Conservation (phyloP, 2,329 filamentous ascomycete species). For the Emmonsia crescens region DNA sequence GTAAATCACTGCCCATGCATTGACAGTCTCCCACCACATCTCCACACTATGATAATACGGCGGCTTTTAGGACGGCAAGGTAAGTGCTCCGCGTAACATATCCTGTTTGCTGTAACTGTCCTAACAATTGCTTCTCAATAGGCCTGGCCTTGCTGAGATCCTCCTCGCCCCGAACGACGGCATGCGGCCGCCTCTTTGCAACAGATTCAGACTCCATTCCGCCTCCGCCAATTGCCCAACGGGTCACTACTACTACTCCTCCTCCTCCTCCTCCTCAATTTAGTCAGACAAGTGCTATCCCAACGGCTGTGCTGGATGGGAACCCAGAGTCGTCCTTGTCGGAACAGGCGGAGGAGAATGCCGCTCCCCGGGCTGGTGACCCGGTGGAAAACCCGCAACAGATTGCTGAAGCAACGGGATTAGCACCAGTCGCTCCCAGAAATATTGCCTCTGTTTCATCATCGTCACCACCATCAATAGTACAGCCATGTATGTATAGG, state of each 20-base stretch:
- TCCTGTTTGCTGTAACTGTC: not conserved
- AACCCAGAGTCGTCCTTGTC: not conserved
- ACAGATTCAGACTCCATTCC: conserved; percentile 17
- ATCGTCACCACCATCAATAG: not conserved
- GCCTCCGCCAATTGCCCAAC: conserved; percentile 1
- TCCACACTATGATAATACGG: conserved; percentile 32
- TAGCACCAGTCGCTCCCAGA: not conserved
- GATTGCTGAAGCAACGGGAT: not conserved
- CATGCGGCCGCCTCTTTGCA: conserved; percentile 15
- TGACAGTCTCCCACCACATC: conserved; percentile 5
- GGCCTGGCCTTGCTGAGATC: not conserved
- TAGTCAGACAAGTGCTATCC: not conserved
- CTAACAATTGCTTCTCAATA: not conserved
- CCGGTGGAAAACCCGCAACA: not conserved
- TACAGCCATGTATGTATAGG: not conserved
- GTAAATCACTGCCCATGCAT: conserved; percentile 7
- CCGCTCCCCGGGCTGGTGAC: not conserved
- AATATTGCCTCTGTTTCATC: not conserved
- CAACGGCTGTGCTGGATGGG: not conserved
- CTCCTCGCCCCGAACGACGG: not conserved
- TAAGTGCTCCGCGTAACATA: conserved; percentile 16
- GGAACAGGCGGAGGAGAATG: not conserved
- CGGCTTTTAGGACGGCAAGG: conserved; percentile 31
- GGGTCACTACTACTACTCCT: not conserved
- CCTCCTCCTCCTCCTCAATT: not conserved